Evolutionary conservation across 345 rosid species (phyloP), one percentile per base, ranked within the genome.

Genomic region (Ricinus communis): DNA sequence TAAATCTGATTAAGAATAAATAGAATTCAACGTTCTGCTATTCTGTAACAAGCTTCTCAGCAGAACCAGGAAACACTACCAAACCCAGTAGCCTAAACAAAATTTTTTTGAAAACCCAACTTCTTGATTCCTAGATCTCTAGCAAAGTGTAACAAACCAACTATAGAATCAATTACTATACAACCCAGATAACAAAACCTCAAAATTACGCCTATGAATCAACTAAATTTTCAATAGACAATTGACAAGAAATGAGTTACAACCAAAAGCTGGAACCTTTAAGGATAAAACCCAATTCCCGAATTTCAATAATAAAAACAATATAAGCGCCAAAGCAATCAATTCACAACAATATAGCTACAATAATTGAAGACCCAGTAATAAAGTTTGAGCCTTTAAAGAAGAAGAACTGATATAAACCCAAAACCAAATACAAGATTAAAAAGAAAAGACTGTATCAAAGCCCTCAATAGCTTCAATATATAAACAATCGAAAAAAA

Each of bases 161-260:
- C 31, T 27, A 27, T 33, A n/a, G 58, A n/a, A 51, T 36, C 43
- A 69, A 43, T 11, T 16, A 22, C 51, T 36, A 38, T 41, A 64
- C 1, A 45, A 53, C 53, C 70, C 64, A 63, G 47, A 64, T 53
- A 21, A 55, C 58, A 71, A 62, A 61, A 16, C 14, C 25, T 19
- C n/a, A 24, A 46, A 36, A 13, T 40, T 8, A 53, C 43, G 55
- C 58, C 40, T 5, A 5, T 11, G 13, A 15, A 53, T 18, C 62
- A n/a, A 21, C 5, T 13, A 41, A 53, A 72, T 9, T 5, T 54
- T 54, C 31, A 52, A 45, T 27, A n/a, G 12, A 70, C 57, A 59
- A 59, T 47, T 59, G 47, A 30, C 8, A 13, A 3, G 31, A 27
- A 31, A 46, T 4, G 22, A 27, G 21, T 15, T 53, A 30, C 51